Conservation (phyloP, 2,329 filamentous ascomycete genomes). For the Paracamarosporium sp. region DNA sequence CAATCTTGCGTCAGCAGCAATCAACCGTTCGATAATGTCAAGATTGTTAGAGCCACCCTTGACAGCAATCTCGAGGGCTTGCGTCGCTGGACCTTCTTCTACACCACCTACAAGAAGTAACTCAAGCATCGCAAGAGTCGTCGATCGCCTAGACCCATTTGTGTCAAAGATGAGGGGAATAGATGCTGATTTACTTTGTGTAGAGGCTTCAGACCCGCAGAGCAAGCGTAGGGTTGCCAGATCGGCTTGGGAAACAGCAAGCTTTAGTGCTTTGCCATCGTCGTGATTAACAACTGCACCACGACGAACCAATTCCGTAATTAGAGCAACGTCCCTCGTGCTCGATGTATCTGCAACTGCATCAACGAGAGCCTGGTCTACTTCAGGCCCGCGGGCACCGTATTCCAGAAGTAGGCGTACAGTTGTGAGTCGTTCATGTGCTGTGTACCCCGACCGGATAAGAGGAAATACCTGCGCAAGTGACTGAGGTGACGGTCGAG, state of each 20-base stretch:
- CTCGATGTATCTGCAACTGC: slow-evolving; percentile 32
- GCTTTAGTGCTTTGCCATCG: slow-evolving; percentile 29
- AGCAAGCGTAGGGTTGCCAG: slow-evolving; percentile 32
- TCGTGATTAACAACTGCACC: slow-evolving; percentile 33
- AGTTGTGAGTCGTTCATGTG: slow-evolving; percentile 29
- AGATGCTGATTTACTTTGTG: slow-evolving; percentile 28
- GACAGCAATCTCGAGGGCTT: slow-evolving; percentile 34
- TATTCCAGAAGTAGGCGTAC: slow-evolving; percentile 30
- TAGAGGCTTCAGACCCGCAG: slow-evolving; percentile 27
- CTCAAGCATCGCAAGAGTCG: slow-evolving; percentile 34
- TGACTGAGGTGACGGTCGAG: slow-evolving; percentile 25
- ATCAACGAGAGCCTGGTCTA: slow-evolving; percentile 37
- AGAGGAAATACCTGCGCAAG: slow-evolving; percentile 33
- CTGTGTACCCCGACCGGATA: slow-evolving; percentile 22
- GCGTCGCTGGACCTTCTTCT: slow-evolving; percentile 28
- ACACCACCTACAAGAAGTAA: slow-evolving; percentile 30
- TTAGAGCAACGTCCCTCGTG: slow-evolving; percentile 30
- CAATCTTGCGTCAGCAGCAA: slow-evolving; percentile 28
- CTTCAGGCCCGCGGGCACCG: slow-evolving; percentile 34
- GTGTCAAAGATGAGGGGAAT: slow-evolving; percentile 38
- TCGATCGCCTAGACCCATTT: slow-evolving; percentile 26
- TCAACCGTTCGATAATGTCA: slow-evolving; percentile 38
- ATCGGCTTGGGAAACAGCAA: slow-evolving; percentile 39
- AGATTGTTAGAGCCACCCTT: slow-evolving; percentile 37
- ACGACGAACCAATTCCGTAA: slow-evolving; percentile 32